Conservation (phyloP, 768 basidiomycete genomes). For the Polyporus arcularius region DNA sequence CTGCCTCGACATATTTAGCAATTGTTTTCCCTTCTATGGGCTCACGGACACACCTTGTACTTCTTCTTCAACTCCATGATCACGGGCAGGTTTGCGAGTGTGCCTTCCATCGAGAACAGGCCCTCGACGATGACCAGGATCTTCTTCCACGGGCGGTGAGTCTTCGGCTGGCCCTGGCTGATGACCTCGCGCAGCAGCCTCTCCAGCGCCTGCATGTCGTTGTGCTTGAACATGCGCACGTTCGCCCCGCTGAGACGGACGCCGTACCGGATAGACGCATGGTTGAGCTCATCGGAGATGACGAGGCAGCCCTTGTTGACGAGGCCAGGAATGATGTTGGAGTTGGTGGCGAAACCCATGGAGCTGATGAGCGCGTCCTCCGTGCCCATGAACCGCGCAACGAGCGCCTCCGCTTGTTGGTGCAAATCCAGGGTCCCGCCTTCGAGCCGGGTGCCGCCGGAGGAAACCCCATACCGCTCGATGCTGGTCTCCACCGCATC, state of each 20-base stretch:
- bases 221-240: constrained; percentile 96
- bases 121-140: constrained; percentile 95
- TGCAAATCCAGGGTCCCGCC: constrained; percentile 90
- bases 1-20: constrained; percentile 41
- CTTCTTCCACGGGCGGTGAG: constrained; percentile 99
- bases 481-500: constrained; percentile 90
- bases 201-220: constrained; percentile 87
- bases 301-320: constrained; percentile 90
- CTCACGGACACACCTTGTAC: constrained; percentile 74
- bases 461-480: constrained; percentile 76
- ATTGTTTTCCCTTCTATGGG: background rate
- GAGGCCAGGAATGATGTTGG: constrained; percentile 89
- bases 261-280: constrained; percentile 93
- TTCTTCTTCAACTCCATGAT: constrained; percentile 87
- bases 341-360: constrained; percentile 97
- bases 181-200: constrained; percentile 83
- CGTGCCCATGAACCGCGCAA: constrained; percentile 86
- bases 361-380: constrained; percentile 91
- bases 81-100: constrained; percentile 78
- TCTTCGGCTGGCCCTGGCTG: constrained; percentile 96
- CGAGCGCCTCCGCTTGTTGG: constrained; percentile 75
- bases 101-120: constrained; percentile 99
- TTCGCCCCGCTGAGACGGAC: constrained; percentile 85
- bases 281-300: constrained; percentile 97
- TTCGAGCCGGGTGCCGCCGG: constrained; percentile 77